Base-by-base conservation (phyloP, 352 stramenopile genomes). In the Globisporangium irregulare region DNA sequence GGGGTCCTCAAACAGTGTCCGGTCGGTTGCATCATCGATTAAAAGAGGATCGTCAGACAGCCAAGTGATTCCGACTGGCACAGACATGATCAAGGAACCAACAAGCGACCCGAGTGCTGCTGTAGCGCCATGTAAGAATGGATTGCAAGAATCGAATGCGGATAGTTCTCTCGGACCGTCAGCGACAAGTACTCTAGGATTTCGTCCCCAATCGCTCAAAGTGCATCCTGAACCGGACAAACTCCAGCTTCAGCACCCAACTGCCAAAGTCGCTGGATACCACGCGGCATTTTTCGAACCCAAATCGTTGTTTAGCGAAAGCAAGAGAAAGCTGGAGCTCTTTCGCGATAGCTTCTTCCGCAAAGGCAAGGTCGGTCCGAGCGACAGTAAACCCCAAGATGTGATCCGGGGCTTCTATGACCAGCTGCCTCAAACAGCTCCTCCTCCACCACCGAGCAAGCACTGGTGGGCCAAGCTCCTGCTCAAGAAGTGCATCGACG, bases 391-490 rank as follows among this genome's bases (percentile, higher is more conserved):
- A 24, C 66, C 32, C 12, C 71, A 61, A 1, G 81, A 89, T 50
- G 76, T 69, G 20, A 88, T 90, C 34, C 77, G 81, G 22, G 78
- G 81, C 2, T 90, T 84, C 32, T 89, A 89, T 24, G 74, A 90
- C 14, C 73, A 81, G 29, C 74, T 86, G 14, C 57, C 77, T 7
- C 76, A 73, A 32, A 67, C 77, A 5, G 64, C 69, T 3, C 61
- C 65, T 1, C 69, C 71, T 1, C 51, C 69, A 38, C 50, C 51
- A 2, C 60, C 57, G 0, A 59, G 25, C 2, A 66, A 62, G 3
- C 68, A 66, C 24, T 83, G 78, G 80, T 90, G 78, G 79, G 67
- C 61, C 6, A 58, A 29, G 2, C 9, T 89, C 0, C 59, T 90
- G 6, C 62, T 80, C 32, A 57, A 51, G 2, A 61, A 56, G 29